Conservation (phyloP, 345 rosid genomes). For the Erysimum cheiranthoides region DNA sequence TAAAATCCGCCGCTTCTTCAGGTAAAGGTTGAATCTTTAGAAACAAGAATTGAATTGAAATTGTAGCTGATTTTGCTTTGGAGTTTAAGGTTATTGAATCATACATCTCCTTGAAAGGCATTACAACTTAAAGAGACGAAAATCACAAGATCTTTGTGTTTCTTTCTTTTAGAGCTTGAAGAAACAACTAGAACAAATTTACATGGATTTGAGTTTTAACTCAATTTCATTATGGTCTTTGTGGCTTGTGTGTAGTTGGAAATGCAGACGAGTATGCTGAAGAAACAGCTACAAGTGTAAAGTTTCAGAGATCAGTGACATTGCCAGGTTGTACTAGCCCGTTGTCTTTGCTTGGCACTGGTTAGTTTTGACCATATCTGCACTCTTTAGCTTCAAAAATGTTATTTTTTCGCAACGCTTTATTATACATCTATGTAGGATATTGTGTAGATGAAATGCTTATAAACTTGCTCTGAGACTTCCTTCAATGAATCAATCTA, state of each 20-base stretch:
- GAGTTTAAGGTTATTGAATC: neutral
- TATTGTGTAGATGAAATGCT: conserved; percentile 1
- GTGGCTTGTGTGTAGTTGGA: conserved; percentile 57
- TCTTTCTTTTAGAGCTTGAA: conserved; percentile 5
- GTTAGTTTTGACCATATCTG: conserved; percentile 47
- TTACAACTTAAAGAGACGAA: neutral
- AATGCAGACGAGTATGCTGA: conserved; percentile 53
- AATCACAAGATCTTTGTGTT: conserved; percentile 5
- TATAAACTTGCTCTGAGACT: neutral
- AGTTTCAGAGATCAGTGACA: conserved; percentile 64
- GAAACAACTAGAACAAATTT: neutral
- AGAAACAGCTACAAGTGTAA: conserved; percentile 73
- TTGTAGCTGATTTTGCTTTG: neutral
- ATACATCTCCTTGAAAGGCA: neutral
- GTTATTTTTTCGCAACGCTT: neutral
- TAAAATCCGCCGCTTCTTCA: conserved; percentile 55
- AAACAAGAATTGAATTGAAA: neutral
- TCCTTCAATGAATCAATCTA: neutral
- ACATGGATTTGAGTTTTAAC: neutral
- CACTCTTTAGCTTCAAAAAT: neutral
- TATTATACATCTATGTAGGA: neutral
- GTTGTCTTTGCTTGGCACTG: conserved; percentile 77
- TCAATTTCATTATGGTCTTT: neutral
- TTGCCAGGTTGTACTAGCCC: conserved; percentile 71
- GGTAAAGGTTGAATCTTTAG: conserved; percentile 45